These are phyloP conservation scores for Phoma sp. DNA, from an alignment of 2,329 filamentous ascomycete species.

Conservation along the genomic window DNA sequence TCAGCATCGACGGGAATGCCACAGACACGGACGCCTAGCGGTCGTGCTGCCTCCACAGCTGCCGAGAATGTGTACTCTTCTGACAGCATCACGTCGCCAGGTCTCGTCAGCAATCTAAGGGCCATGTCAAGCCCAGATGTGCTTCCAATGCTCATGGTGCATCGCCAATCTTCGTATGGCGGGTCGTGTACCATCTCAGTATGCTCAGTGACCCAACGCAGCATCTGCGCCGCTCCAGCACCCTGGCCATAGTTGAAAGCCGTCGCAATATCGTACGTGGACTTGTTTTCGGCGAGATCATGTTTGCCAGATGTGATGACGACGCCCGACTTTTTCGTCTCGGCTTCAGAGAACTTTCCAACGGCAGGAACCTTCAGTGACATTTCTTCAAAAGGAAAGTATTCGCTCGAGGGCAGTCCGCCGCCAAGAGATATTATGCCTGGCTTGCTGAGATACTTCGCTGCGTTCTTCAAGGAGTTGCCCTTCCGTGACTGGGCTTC, in stretches of 20 bases:
- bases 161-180: conserved; percentile 89
- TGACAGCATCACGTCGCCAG: conserved; percentile 79
- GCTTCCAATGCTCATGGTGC: conserved; percentile 82
- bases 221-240: conserved; percentile 82
- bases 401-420: conserved; percentile 84
- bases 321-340: conserved; percentile 67
- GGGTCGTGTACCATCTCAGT: conserved; percentile 89
- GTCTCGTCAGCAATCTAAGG: conserved; percentile 79
- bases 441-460: conserved; percentile 78
- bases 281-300: conserved; percentile 72
- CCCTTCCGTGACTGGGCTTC: conserved; percentile 64
- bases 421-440: conserved; percentile 92
- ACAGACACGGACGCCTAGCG: conserved; percentile 67
- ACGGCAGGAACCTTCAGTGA: conserved; percentile 74
- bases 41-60: conserved; percentile 70
- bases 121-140: conserved; percentile 86
- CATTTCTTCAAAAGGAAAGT: conserved; percentile 89
- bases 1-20: conserved; percentile 71
- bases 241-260: conserved; percentile 94
- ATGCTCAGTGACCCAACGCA: conserved; percentile 93
- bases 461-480: conserved; percentile 80
- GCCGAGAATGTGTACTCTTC: conserved; percentile 93
- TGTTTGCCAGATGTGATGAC: conserved; percentile 79
- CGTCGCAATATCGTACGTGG: conserved; percentile 78
- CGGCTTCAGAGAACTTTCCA: conserved; percentile 74